Evolutionary conservation across 176 grass and related monocot genomes (phyloP).

Genomic region (Aegilops speltoides): DNA sequence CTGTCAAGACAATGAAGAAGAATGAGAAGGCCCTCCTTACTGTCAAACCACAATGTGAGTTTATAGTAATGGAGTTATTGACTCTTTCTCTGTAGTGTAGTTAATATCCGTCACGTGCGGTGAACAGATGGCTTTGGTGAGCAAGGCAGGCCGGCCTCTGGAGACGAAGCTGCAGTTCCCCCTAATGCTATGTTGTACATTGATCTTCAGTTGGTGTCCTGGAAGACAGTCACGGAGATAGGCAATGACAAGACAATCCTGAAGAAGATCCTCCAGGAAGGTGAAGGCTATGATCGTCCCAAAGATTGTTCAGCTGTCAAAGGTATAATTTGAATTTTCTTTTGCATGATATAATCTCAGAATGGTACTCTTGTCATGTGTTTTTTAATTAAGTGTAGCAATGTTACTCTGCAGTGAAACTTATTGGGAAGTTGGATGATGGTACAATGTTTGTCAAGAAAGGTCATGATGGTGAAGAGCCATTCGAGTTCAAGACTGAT

Average conservation of each 20-base stretch:
- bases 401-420: slow-evolving; percentile 52
- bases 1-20: slow-evolving; percentile 89
- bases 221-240: slow-evolving; percentile 71
- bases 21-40: slow-evolving; percentile 70
- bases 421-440: slow-evolving; percentile 74
- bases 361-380: not conserved
- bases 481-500: slow-evolving; percentile 79
- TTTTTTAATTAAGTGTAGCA: not conserved
- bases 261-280: slow-evolving; percentile 73
- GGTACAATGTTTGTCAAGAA: slow-evolving; percentile 78
- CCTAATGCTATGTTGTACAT: slow-evolving; percentile 56
- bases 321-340: slow-evolving; percentile 32
- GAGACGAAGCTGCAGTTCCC: slow-evolving; percentile 50
- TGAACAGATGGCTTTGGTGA: slow-evolving; percentile 80
- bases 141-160: slow-evolving; percentile 36
- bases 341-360: not conserved
- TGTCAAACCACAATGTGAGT: slow-evolving; percentile 76
- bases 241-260: slow-evolving; percentile 70
- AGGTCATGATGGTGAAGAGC: slow-evolving; percentile 70
- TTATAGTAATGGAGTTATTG: not conserved
- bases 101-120: not conserved
- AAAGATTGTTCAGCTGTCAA: slow-evolving; percentile 66
- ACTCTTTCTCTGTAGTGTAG: not conserved
- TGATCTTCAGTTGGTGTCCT: slow-evolving; percentile 72
- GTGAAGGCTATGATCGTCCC: slow-evolving; percentile 71